Percentiles rank a stretch among this genome's conserved stretches.
These are phyloP conservation scores for Penicillium silybi DNA, from an alignment of 495 filamentous ascomycete genomes.

Conservation along the genomic window DNA sequence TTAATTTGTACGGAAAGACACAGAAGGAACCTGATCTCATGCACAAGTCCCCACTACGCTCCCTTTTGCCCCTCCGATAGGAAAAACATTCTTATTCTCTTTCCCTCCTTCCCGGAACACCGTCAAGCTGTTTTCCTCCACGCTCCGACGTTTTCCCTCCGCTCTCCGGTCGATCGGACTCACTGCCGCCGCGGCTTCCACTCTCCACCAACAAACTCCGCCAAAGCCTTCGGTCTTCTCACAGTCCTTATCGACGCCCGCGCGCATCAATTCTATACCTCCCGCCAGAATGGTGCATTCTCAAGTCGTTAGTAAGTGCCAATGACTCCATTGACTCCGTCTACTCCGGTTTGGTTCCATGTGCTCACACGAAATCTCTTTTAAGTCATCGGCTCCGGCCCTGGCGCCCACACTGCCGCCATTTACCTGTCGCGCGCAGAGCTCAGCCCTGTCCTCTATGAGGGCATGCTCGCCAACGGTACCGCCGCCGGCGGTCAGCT, in stretches of 20 bases:
- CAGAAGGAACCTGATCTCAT: slow-evolving; percentile 19
- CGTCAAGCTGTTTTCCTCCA: slow-evolving; percentile 84
- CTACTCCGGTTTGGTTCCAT: not conserved
- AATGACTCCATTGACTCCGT: not conserved
- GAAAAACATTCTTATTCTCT: slow-evolving; percentile 14
- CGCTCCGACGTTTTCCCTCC: slow-evolving; percentile 61
- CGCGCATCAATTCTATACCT: slow-evolving; percentile 37
- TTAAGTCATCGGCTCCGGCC: slow-evolving; percentile 81
- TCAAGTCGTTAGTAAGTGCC: slow-evolving; percentile 70
- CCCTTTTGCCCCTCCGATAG: slow-evolving; percentile 22
- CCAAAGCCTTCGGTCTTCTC: slow-evolving; percentile 36
- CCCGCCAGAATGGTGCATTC: slow-evolving; percentile 64
- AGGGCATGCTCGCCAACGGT: slow-evolving; percentile 96
- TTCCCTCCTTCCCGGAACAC: slow-evolving; percentile 11
- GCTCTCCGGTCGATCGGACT: slow-evolving; percentile 58
- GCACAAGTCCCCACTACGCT: slow-evolving; percentile 9
- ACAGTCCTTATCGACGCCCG: slow-evolving; percentile 36
- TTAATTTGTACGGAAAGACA: slow-evolving; percentile 18
- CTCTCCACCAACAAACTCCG: slow-evolving; percentile 54
- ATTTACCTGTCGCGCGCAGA: slow-evolving; percentile 94
- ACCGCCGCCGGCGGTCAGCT: slow-evolving; percentile 94
- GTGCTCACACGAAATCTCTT: slow-evolving; percentile 10
- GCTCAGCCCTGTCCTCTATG: slow-evolving; percentile 83
- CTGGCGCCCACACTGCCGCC: slow-evolving; percentile 94
- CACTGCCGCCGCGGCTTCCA: slow-evolving; percentile 61